Conservation (phyloP, 148 eudicot genomes). For the Silene latifolia region DNA sequence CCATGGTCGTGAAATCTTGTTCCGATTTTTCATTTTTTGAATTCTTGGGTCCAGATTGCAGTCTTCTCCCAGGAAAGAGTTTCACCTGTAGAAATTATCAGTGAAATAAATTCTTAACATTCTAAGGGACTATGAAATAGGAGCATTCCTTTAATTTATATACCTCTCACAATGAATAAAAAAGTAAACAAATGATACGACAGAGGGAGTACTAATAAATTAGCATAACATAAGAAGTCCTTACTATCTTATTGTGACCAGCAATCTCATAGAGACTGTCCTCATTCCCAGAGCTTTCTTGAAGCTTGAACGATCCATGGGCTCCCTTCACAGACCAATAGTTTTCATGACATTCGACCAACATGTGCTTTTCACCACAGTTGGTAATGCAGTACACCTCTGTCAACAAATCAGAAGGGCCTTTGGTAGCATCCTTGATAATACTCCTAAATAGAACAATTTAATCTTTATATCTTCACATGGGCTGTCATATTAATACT, state of each 20-base stretch:
- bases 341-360: constrained; percentile 4
- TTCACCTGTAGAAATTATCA: constrained; percentile 6
- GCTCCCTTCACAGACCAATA: not conserved
- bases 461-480: not conserved
- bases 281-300: constrained; percentile 1
- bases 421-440: constrained; percentile 7
- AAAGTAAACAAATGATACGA: too few species aligned
- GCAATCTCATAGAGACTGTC: not conserved
- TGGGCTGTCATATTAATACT: too few species aligned
- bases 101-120: too few species aligned
- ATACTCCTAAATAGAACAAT: constrained; percentile 2
- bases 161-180: too few species aligned
- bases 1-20: constrained; percentile 5
- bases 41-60: constrained; percentile 1
- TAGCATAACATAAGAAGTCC: not conserved
- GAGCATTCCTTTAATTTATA: too few species aligned
- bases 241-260: constrained; percentile 13
- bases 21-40: not conserved
- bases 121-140: too few species aligned
- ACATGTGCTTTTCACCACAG: not conserved
- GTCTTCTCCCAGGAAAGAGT: constrained; percentile 12
- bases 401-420: constrained; percentile 8
- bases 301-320: constrained; percentile 4
- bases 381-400: constrained; percentile 5
- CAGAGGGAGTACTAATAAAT: not conserved